phyloP scores from a whole-genome alignment of 768 basidiomycete genomes.

The Porphyrellus cyaneotinctus region DNA sequence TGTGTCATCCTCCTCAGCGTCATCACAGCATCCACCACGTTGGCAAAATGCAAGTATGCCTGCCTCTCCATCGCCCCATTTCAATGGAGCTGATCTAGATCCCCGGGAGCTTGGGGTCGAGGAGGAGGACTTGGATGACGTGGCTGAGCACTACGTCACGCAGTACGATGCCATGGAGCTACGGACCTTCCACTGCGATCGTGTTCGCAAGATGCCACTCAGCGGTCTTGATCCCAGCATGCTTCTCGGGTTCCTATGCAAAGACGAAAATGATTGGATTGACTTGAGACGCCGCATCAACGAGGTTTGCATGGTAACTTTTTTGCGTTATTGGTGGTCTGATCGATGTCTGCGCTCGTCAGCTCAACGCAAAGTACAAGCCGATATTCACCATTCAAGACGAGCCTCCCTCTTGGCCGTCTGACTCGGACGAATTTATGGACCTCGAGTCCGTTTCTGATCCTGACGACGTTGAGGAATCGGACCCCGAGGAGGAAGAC shows the following conservation, averaged over 20 bases:
- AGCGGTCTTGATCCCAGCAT: constrained; percentile 93
- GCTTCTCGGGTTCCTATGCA: constrained; percentile 89
- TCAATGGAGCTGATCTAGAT: constrained; percentile 32
- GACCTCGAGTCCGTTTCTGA: constrained; percentile 83
- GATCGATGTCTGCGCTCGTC: constrained; percentile 2
- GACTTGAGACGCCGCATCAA: constrained; percentile 71
- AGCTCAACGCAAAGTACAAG: constrained; percentile 47
- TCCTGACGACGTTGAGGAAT: constrained; percentile 65
- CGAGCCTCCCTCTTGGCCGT: constrained; percentile 81
- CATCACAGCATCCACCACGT: constrained; percentile 30
- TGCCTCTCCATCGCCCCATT: constrained; percentile 17
- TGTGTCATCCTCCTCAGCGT: constrained; percentile 28
- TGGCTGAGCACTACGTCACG: constrained; percentile 61
- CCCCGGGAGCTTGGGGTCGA: constrained; percentile 35
- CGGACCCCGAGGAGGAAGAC: constrained; percentile 50
- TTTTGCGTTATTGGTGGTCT: not conserved
- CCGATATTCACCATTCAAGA: constrained; percentile 85
- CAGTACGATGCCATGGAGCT: constrained; percentile 75
- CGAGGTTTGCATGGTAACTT: constrained; percentile 49
- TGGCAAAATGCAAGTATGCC: constrained; percentile 28
- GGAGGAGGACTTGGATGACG: constrained; percentile 36
- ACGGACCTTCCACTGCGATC: constrained; percentile 94
- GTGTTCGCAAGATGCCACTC: constrained; percentile 91
- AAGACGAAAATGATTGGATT: constrained; percentile 78
- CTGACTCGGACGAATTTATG: constrained; percentile 65